A percentile compares a stretch with the other conserved stretches of the same genome.
phyloP scores from a whole-genome alignment of 345 rosid genomes.

The Hibiscus tridactylites region DNA sequence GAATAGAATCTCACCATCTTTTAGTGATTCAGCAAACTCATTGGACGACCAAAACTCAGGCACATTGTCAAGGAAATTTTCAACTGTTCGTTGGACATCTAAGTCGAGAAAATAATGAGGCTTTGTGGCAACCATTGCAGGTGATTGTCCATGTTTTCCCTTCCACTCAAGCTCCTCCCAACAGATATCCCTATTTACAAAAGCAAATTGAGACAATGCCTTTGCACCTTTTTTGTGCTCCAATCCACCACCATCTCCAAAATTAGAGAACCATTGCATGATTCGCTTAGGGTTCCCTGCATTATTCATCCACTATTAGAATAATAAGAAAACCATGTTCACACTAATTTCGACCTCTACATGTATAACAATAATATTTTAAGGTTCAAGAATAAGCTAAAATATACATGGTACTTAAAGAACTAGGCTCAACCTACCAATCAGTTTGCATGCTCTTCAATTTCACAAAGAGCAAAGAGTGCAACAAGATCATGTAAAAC shows the following conservation, averaged over 20 bases:
- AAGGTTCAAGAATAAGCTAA: background rate
- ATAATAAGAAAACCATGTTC: background rate
- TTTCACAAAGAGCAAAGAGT: background rate
- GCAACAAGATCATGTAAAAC: background rate
- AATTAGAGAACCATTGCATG: constrained; percentile 65
- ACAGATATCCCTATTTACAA: constrained; percentile 75
- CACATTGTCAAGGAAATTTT: constrained; percentile 68
- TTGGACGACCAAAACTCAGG: constrained; percentile 89
- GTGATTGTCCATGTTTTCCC: constrained; percentile 95
- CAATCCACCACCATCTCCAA: constrained; percentile 49
- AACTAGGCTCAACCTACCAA: background rate
- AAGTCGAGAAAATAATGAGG: constrained; percentile 93
- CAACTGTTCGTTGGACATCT: constrained; percentile 61
- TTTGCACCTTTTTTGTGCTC: constrained; percentile 75
- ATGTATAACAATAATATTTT: background rate
- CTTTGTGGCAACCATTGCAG: constrained; percentile 90
- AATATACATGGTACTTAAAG: background rate
- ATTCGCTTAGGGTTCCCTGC: constrained; percentile 55
- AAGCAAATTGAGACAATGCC: constrained; percentile 83
- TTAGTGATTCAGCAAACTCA: constrained; percentile 71
- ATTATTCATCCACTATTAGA: constrained; percentile 1
- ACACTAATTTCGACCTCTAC: background rate
- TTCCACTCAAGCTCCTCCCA: constrained; percentile 98
- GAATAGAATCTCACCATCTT: constrained; percentile 67
- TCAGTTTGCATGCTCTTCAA: background rate